Base-by-base conservation (phyloP, 441 rosid species). In the Raphanus hybrid region DNA sequence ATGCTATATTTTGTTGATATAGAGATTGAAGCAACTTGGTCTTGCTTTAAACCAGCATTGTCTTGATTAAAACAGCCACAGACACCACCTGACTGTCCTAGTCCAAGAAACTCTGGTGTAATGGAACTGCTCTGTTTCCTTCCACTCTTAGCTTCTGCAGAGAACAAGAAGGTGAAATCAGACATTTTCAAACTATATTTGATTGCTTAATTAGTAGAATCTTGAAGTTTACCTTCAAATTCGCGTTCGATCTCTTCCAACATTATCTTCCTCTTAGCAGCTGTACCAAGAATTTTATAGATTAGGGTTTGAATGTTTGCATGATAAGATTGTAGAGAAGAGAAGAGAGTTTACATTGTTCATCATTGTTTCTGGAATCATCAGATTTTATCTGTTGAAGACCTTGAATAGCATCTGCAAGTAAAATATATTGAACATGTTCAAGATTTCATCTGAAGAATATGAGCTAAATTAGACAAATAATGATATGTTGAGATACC, bases 191-290 rank as follows among this genome's bases (percentile, higher is more conserved):
- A 5, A 37, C 20, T 8, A 5, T 26, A 41, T 39, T 32, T 7
- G n/a, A 35, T 8, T 37, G 27, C 69, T 23, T 48, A 45, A 16
- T 71, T 20, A 2, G 16, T 0, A 34, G 26, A 23, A 58, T 71
- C 43, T 64, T 67, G 4, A 72, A 61, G 59, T 39, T 23, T 78
- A 78, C 77, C 77, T 73, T 78, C 66, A 3, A 67, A 54, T 67
- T 78, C 81, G 0, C 70, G 81, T 29, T 78, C 81, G 0, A 78
- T 73, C 10, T 78, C 81, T 39, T 78, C 81, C 70, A 78, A 73
- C 71, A 73, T 18, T 52, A 9, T 12, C 50, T 62, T 52, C 62
- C 78, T 67, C 78, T 68, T 68, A 9, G 66, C 55, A 54, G 78
- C 81, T 78, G 55, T 16, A 68, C 16, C 55, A 71, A 64, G 54